Base-by-base conservation (phyloP, 164 flowering plant genomes). In the Chimonanthus salicifolius region DNA sequence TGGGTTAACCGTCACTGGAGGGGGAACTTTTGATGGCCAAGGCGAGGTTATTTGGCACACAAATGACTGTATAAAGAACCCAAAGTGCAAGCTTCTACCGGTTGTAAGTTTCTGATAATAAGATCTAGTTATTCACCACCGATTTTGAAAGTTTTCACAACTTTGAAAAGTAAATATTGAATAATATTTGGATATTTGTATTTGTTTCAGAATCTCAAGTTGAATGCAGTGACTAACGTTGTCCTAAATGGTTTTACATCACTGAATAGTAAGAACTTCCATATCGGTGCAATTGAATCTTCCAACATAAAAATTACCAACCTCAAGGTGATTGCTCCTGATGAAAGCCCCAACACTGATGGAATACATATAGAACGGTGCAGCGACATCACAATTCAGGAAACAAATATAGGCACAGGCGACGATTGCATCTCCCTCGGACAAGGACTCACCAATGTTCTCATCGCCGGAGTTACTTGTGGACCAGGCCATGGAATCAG, bases 401-500 rank as follows among this genome's bases (percentile, higher is more conserved):
- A 63, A 0, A 72, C 88, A 0, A 72, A 47, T 10, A 88, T 89
- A 7, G 85, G 84, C 7, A 88, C 92, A 0, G 96, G 91, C 0
- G 91, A 90, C 69, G 95, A 90, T 69, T 90, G 92, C 80, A 77
- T 90, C 58, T 89, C 95, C 2, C 67, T 90, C 2, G 92, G 90
- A 20, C 86, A 85, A 69, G 92, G 90, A 16, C 86, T 81, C 72
- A 75, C 88, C 65, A 78, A 84, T 6, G 58, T 89, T 74, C 74
- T 79, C 7, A 69, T 90, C 67, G 69, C 72, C 2, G 74, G 86
- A 46, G 69, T 88, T 75, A 80, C 69, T 43, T 90, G 92, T 75
- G 96, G 96, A n/a, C 92, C 92, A 3, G 96, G 91, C 21, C 92
- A 90, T 71, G 96, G 96, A 10, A 88, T 89, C 81, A 87, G 92